These are phyloP conservation scores for Pyrus betulifolia DNA, from an alignment of 306 rosid genomes.

Conservation along the genomic window DNA sequence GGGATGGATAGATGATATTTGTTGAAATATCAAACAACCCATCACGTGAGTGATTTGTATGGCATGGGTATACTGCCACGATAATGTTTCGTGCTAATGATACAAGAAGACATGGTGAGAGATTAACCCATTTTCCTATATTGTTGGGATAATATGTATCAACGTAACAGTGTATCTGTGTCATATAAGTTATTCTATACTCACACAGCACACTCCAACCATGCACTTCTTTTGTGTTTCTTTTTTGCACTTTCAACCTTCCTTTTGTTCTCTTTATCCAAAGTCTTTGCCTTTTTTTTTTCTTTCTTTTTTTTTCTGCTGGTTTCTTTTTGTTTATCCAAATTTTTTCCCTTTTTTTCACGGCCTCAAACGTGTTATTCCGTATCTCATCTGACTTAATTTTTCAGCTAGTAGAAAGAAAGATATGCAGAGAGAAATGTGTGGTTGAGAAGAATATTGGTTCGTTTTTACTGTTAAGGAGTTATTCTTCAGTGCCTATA, in stretches of 20 bases:
- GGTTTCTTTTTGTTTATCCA: neutral
- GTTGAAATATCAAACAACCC: neutral
- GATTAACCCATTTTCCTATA: too few relatives aligned
- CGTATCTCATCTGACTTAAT: neutral
- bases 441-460: neutral
- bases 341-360: neutral
- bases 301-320: neutral
- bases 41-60: neutral
- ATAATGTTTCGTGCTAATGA: too few relatives aligned
- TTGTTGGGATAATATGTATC: too few relatives aligned
- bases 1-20: neutral
- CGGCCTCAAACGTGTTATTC: neutral
- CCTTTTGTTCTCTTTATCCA: neutral
- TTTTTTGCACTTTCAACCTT: neutral
- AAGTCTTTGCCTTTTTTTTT: neutral
- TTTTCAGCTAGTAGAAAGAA: neutral
- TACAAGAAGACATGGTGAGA: too few relatives aligned
- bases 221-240: neutral
- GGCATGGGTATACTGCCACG: rapidly evolving
- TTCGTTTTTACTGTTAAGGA: too few relatives aligned
- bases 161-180: rapidly evolving
- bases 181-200: too few relatives aligned
- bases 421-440: neutral
- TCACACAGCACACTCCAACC: neutral
- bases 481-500: neutral